Base-by-base conservation (phyloP, 306 rosid species). In the Fagus crenata region DNA sequence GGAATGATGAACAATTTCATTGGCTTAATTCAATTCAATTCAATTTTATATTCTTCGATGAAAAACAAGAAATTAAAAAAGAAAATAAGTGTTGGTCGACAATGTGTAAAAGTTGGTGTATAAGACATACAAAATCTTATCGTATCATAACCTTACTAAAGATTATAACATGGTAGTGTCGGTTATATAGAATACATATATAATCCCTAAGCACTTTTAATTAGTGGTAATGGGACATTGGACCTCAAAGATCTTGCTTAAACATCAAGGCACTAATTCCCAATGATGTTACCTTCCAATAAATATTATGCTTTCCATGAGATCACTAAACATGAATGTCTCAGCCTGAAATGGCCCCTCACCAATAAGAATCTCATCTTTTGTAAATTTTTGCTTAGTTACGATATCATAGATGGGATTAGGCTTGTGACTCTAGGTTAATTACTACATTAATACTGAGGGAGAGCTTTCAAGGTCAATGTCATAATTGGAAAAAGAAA, bases 281-380 rank as follows among this genome's bases (percentile, higher is more conserved):
- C 76, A 64, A 78, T 83, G 83, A 83, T 83, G 70, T 75, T 79
- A 75, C 75, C 73, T 79, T 83, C 35, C 74, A 71, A 54, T 75
- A 14, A 46, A 55, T 33, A 70, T 53, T 74, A 14, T 53, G 51
- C 55, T 53, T 77, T 53, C 59, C 77, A 75, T 78, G 83, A 69
- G 74, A 69, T 78, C 83, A 43, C 83, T 36, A 69, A 78, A 74
- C 80, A 75, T 67, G 83, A 72, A 72, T 89, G 85, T 74, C 87
- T 81, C 61, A 60, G 43, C 63, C 53, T n/a, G 31, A 64, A 22
- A 74, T 53, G 69, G 37, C 72, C 81, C 41, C n/a, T 64, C 28
- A 37, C 41, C 68, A 82, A 76, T 78, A 51, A 56, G 67, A 69
- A 42, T 71, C 49, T 56, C 32, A 35, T 49, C 55, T 46, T 49